Base-by-base conservation (phyloP, 176 grass and related monocot genomes). In the Secale cereale region DNA sequence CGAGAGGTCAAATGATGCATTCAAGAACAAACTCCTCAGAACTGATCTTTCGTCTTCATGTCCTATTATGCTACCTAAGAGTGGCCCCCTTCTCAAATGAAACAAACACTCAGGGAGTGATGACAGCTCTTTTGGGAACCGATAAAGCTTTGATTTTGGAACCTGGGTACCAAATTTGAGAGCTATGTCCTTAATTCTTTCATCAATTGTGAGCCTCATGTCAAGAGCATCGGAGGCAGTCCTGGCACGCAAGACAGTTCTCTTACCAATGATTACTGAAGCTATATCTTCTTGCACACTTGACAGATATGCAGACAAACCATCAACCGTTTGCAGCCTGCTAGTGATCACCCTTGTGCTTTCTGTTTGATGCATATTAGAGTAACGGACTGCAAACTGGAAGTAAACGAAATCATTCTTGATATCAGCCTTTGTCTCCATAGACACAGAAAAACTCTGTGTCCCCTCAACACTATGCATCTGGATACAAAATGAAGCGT, bases 21-120 rank as follows among this genome's bases (percentile, higher is more conserved):
- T 94, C 84, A 99, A 82, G 76, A 96, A 96, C 70, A 99, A 77
- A 84, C 94, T 92, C 67, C 94, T 92, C 79, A 99, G 82, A 41
- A 99, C 94, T 71, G 93, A 95, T 77, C 90, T 89, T 89, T 99
- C 97, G 78, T 99, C 97, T 81, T 99, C 97, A 82, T 99, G 97
- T 30, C 93, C 91, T 57, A 99, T 62, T 89, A 99, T 96, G 77
- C 91, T 92, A 85, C 97, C 97, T 85, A 99, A 90, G 59, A 99
- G 91, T 40, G 97, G 94, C 23, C 97, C 93, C 79, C 97, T 95
- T 89, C 92, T 93, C 61, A 99, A 84, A 91, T 99, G 97, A 88
- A 99, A 96, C 61, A 99, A 95, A 41, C 87, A 88, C 85, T 96
- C 97, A 26, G 97, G 94, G 59, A 99, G 63, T 82, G 77, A 87